phyloP scores from a whole-genome alignment of 331 rosid species.

The Acacia pycnantha region DNA sequence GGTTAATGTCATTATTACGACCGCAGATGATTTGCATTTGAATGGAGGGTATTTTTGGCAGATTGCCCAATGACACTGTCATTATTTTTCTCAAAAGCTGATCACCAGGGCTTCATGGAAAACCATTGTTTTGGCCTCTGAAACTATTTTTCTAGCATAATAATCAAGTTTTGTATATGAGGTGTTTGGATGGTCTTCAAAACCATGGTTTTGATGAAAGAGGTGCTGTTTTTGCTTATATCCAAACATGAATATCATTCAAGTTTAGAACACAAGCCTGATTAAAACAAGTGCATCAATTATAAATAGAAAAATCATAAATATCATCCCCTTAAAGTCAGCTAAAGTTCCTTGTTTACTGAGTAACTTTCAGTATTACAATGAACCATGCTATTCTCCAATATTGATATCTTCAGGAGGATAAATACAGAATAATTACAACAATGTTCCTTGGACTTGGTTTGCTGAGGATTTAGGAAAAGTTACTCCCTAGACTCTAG shows the following conservation, averaged over 20 bases:
- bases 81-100: too few relatives aligned
- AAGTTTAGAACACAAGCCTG: not conserved
- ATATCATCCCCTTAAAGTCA: not conserved
- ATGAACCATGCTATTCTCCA: constrained; percentile 6
- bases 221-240: too few relatives aligned
- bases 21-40: too few relatives aligned
- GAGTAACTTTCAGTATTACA: not conserved
- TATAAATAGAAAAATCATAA: not conserved
- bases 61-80: too few relatives aligned
- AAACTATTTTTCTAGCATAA: too few relatives aligned
- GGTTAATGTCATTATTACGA: too few relatives aligned
- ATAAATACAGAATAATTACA: not conserved
- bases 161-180: too few relatives aligned
- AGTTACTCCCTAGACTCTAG: not conserved
- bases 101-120: too few relatives aligned
- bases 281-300: not conserved
- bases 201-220: too few relatives aligned
- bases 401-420: not conserved
- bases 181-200: too few relatives aligned
- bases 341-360: not conserved
- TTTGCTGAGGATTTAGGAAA: constrained; percentile 3
- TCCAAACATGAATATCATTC: not conserved
- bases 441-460: not conserved
- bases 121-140: too few relatives aligned
- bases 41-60: too few relatives aligned